Evolutionary conservation across 768 basidiomycete genomes (phyloP).

Genomic region (Termitomyces sp.): DNA sequence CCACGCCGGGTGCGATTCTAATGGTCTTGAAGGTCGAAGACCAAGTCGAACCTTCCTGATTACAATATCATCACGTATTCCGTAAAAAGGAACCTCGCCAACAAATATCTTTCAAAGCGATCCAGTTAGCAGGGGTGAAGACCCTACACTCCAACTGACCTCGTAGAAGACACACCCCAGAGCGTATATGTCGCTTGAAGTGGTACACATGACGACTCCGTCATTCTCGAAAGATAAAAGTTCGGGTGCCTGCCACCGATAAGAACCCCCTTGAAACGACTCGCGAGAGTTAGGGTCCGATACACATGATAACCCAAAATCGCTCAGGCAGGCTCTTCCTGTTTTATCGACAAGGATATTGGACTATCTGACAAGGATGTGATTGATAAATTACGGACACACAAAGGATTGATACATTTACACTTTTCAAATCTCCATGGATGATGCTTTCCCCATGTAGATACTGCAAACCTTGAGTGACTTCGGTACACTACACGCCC

Average conservation of each 20-base stretch:
- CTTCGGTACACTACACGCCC: neutral
- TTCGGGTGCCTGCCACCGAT: constrained; percentile 1
- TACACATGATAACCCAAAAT: neutral
- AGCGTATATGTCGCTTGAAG: neutral
- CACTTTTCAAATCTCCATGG: neutral
- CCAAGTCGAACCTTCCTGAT: neutral
- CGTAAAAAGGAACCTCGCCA: neutral
- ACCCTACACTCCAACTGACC: neutral
- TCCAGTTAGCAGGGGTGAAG: too few species aligned
- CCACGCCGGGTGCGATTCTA: neutral
- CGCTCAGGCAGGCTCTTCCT: too few species aligned
- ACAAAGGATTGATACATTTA: neutral
- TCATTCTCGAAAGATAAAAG: neutral
- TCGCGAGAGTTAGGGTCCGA: neutral
- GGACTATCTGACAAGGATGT: neutral
- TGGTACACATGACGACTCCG: neutral
- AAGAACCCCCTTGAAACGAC: neutral
- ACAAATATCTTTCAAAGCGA: neutral
- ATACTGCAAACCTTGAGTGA: neutral
- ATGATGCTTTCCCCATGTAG: neutral
- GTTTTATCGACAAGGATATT: neutral
- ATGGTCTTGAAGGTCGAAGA: neutral
- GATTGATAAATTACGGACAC: too few species aligned
- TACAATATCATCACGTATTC: neutral
- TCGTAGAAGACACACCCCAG: neutral